phyloP scores from a whole-genome alignment of 441 rosid genomes.

The Populus hybrid region DNA sequence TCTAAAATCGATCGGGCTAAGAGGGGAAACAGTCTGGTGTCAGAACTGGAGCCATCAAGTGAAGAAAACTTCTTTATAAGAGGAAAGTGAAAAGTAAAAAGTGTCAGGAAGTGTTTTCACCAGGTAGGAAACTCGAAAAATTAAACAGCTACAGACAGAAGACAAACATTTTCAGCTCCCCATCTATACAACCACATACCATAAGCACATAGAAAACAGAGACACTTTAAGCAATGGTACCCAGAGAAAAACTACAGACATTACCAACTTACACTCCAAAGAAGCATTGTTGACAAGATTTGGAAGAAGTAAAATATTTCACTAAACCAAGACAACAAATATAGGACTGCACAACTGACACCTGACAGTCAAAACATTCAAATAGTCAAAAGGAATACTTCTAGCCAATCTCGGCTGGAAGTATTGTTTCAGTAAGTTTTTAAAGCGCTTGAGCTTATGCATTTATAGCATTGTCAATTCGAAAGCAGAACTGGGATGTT shows the following conservation, averaged over 20 bases:
- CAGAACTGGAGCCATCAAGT: background rate
- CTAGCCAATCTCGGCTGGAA: background rate
- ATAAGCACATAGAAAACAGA: background rate
- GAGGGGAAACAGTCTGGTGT: conserved; percentile 8
- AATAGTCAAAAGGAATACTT: background rate
- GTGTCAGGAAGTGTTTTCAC: background rate
- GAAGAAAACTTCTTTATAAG: background rate
- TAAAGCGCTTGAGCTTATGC: background rate
- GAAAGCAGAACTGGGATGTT: background rate
- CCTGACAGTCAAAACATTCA: background rate
- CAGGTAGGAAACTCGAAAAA: background rate
- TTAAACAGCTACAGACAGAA: background rate
- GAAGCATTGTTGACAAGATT: background rate
- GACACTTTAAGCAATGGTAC: background rate
- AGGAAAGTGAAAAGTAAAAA: background rate
- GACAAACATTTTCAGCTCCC: background rate
- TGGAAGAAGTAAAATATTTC: background rate
- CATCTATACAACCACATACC: background rate
- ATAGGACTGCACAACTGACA: background rate
- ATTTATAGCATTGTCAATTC: background rate
- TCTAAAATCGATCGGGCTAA: background rate
- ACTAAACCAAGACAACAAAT: background rate
- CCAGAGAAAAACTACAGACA: background rate
- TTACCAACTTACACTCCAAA: background rate
- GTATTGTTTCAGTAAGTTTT: background rate